phyloP scores from a whole-genome alignment of 441 rosid species.

The Hura crepitans region DNA sequence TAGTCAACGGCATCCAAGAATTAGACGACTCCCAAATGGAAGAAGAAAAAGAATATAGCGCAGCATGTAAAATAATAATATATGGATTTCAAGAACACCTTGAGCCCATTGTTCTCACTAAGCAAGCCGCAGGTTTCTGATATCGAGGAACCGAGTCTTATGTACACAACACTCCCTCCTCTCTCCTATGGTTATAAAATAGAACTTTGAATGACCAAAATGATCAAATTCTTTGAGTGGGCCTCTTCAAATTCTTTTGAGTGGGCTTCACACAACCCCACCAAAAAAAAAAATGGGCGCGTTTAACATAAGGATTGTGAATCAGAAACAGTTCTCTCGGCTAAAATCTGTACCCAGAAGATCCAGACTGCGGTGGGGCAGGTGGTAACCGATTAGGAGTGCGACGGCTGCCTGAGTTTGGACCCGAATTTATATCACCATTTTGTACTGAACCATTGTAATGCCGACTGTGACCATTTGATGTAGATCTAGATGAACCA shows the following conservation, averaged over 20 bases:
- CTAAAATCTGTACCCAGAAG: slow-evolving; percentile 39
- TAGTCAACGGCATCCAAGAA: background rate
- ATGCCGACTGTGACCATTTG: slow-evolving; percentile 46
- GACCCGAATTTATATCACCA: slow-evolving; percentile 55
- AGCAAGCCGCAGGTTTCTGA: slow-evolving; percentile 16
- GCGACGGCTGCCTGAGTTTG: slow-evolving; percentile 60
- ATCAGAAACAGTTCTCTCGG: too few species aligned
- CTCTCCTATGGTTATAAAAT: background rate
- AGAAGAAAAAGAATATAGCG: background rate
- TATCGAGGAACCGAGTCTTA: slow-evolving; percentile 21
- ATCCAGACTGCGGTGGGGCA: slow-evolving; percentile 69
- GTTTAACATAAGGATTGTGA: too few species aligned
- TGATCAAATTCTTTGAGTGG: background rate
- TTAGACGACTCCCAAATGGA: background rate
- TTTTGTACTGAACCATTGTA: slow-evolving; percentile 74
- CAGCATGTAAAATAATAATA: background rate
- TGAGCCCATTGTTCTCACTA: slow-evolving; percentile 22
- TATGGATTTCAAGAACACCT: slow-evolving; percentile 28
- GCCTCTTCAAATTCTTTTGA: too few species aligned
- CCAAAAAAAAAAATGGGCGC: too few species aligned
- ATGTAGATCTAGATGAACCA: slow-evolving; percentile 33
- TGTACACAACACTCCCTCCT: slow-evolving; percentile 25
- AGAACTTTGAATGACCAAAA: slow-evolving; percentile 11
- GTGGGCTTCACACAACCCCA: slow-evolving; percentile 13
- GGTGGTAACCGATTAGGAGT: slow-evolving; percentile 89